phyloP scores from a whole-genome alignment of 2,329 filamentous ascomycete species.

The Fusarium mangiferae region DNA sequence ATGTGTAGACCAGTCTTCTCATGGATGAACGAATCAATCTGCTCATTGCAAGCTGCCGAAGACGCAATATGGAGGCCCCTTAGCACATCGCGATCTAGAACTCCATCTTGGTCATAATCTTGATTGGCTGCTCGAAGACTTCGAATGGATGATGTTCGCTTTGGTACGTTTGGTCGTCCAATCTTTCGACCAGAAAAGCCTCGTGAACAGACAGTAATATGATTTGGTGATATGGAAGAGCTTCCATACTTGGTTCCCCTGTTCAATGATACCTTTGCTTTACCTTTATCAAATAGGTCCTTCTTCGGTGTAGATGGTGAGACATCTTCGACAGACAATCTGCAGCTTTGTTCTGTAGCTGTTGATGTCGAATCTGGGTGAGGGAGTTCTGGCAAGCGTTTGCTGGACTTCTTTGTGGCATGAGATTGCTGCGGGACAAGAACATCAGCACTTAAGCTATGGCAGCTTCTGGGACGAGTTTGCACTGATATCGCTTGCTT shows the following conservation, averaged over 20 bases:
- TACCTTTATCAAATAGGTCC: background rate
- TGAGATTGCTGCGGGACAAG: conserved; percentile 8
- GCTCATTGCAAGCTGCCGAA: conserved; percentile 65
- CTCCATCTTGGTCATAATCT: conserved; percentile 51
- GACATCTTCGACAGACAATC: background rate
- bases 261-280: background rate
- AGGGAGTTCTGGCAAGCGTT: conserved; percentile 21
- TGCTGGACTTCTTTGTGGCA: background rate
- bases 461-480: conserved; percentile 19
- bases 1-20: conserved; percentile 63
- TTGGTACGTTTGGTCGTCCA: conserved; percentile 50
- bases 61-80: conserved; percentile 65
- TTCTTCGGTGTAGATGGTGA: background rate
- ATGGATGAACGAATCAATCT: conserved; percentile 63
- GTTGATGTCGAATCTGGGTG: background rate
- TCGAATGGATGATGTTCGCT: conserved; percentile 50
- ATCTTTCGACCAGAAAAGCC: conserved; percentile 38
- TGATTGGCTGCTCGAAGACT: conserved; percentile 33
- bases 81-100: conserved; percentile 63
- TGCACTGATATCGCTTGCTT: background rate
- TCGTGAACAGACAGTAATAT: conserved; percentile 44
- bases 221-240: conserved; percentile 26
- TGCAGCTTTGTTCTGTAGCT: conserved; percentile 8
- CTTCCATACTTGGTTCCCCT: background rate
- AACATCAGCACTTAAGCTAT: conserved; percentile 25